Conservation (phyloP, 495 filamentous ascomycete genomes). For the Annulohypoxylon bovei region DNA sequence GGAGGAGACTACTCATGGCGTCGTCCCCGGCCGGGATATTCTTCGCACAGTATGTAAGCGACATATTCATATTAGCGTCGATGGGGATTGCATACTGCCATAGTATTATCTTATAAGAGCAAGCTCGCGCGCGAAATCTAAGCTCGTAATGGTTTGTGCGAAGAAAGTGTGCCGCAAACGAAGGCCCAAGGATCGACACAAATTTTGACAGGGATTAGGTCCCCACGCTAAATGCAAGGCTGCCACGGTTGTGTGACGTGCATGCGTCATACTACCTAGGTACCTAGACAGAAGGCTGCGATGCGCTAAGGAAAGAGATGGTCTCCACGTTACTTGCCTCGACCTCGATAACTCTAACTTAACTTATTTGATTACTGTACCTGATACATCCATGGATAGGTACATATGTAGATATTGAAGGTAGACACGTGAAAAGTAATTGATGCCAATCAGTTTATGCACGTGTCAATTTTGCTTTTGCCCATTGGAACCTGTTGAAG, state of each 20-base stretch:
- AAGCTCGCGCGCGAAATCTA: background rate
- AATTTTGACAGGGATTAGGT: conserved; percentile 33
- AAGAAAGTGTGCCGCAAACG: background rate
- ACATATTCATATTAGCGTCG: background rate
- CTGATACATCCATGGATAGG: background rate
- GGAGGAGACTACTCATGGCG: conserved; percentile 63
- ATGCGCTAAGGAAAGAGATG: background rate
- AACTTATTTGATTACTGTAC: conserved; percentile 3
- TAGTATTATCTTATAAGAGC: conserved; percentile 9
- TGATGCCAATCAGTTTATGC: background rate
- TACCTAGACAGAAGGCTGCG: conserved; percentile 20
- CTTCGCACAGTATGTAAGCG: conserved; percentile 11
- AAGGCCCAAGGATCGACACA: conserved; percentile 11
- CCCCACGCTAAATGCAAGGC: conserved; percentile 25
- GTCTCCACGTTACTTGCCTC: background rate
- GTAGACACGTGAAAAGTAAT: background rate
- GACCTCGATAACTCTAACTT: background rate
- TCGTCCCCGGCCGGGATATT: conserved; percentile 27
- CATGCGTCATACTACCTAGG: conserved; percentile 37
- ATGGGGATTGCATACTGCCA: conserved; percentile 25
- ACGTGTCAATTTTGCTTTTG: background rate
- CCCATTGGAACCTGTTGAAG: background rate
- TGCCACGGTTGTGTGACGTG: conserved; percentile 18
- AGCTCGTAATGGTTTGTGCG: conserved; percentile 21
- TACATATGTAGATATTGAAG: background rate